These are phyloP conservation scores for Coemansia nantahalensis DNA, from an alignment of 192 early-diverging fungal genomes.

Conservation along the genomic window DNA sequence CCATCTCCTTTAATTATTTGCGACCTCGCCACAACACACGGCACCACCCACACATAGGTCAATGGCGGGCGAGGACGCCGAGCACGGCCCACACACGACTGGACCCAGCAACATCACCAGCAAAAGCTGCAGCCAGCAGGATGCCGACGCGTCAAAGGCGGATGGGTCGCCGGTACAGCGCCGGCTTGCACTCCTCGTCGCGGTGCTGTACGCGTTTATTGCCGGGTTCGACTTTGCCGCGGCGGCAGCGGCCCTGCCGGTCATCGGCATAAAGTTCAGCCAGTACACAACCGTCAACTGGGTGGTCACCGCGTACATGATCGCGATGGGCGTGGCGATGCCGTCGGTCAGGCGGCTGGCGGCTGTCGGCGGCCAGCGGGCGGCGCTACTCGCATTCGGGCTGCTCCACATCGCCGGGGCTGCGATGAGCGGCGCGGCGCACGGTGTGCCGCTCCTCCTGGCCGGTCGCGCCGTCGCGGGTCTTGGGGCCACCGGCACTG, in stretches of 20 bases:
- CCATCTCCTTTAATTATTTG: too few relatives aligned
- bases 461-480: constrained; percentile 52
- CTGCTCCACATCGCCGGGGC: constrained; percentile 41
- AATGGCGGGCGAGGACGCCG: constrained; percentile 3
- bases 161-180: constrained; percentile 1
- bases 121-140: neutral
- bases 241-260: constrained; percentile 67
- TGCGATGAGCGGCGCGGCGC: constrained; percentile 49
- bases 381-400: constrained; percentile 14
- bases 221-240: constrained; percentile 79
- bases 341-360: constrained; percentile 54
- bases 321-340: constrained; percentile 46
- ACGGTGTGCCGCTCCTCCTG: constrained; percentile 57
- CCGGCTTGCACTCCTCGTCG: constrained; percentile 10
- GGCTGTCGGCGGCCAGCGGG: constrained; percentile 52
- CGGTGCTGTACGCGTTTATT: constrained; percentile 63
- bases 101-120: too few relatives aligned
- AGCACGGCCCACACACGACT: neutral
- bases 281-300: constrained; percentile 69
- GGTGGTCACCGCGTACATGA: constrained; percentile 66
- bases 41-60: too few relatives aligned
- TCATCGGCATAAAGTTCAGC: constrained; percentile 68
- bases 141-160: constrained; percentile 1
- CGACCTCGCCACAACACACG: too few relatives aligned
- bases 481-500: constrained; percentile 44